These are phyloP conservation scores for Plenodomus lindquistii DNA, from an alignment of 2,329 filamentous ascomycete species.

Conservation along the genomic window DNA sequence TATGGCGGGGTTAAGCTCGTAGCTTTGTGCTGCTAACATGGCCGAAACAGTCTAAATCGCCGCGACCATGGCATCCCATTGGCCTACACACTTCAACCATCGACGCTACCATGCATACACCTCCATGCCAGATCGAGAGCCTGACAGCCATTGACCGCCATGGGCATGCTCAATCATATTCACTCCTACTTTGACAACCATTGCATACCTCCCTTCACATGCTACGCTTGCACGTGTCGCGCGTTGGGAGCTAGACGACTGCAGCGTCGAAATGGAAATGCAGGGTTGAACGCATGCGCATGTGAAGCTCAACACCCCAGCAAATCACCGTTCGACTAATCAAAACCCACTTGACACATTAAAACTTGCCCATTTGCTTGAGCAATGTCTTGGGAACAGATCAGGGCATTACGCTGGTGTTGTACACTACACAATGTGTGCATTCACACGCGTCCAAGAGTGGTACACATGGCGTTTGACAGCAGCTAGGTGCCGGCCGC, in stretches of 20 bases:
- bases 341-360: slow-evolving; percentile 18
- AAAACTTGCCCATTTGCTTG: slow-evolving; percentile 8
- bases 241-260: background rate
- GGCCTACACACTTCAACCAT: slow-evolving; percentile 23
- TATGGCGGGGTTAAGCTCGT: slow-evolving; percentile 42
- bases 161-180: background rate
- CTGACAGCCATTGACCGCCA: slow-evolving; percentile 1
- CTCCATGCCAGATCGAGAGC: slow-evolving; percentile 14
- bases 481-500: background rate
- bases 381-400: background rate
- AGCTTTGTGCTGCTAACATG: slow-evolving; percentile 26
- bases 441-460: background rate
- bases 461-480: background rate
- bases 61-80: slow-evolving; percentile 21
- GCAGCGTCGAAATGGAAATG: background rate
- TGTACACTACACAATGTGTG: background rate
- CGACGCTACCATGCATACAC: slow-evolving; percentile 17
- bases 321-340: slow-evolving; percentile 21
- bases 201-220: background rate
- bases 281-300: slow-evolving; percentile 27
- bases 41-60: slow-evolving; percentile 25
- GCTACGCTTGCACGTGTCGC: background rate
- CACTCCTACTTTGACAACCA: background rate
- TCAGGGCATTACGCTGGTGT: background rate
- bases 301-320: slow-evolving; percentile 27